Evolutionary conservation across 192 early-diverging fungal genomes (phyloP), one percentile per base, ranked within the genome.

Genomic region (Coemansia sp.): DNA sequence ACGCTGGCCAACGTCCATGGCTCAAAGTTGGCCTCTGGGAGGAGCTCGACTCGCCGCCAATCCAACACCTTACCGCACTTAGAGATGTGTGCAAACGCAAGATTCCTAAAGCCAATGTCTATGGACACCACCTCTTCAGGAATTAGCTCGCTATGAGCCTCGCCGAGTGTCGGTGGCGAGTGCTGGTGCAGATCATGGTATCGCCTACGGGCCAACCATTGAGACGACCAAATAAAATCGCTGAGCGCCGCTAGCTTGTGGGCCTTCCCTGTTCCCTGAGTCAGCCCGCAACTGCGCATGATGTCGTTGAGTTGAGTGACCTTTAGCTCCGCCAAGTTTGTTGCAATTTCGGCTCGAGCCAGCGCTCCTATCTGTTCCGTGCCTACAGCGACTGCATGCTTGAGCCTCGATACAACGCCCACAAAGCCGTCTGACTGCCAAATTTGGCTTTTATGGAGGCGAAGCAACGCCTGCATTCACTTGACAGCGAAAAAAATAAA

Each of bases 91-190:
- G 70, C 75, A 66, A 83, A 86, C 3, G 85, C 85, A 39, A 86
- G 58, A 62, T 86, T 83, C 3, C 74, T 74, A 60, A 77, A 82
- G 7, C 85, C 85, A 70, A 86, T 86, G 64, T 86, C 85, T 6
- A 86, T 83, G 3, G 85, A 86, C 15, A 86, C 78, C 27, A 86
- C 69, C 41, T 85, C 75, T 6, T 71, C 34, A 10, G 83, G 79
- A 3, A 85, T 62, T 58, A 74, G 68, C 4, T 57, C 38, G 36
- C 33, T 38, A 36, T 84, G 71, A 3, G 66, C 57, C 40, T 72
- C 44, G 18, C 47, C 22, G 5, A 36, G 11, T n/a, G 65, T 58
- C 7, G 6, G 69, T 16, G 76, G 55, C 33, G 31, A 46, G 65
- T 55, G 36, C 27, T 64, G 62, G 31, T 41, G 18, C 12, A 66